phyloP scores from a whole-genome alignment of 2,329 filamentous ascomycete species.

The Cryphonectria nitschkei region DNA sequence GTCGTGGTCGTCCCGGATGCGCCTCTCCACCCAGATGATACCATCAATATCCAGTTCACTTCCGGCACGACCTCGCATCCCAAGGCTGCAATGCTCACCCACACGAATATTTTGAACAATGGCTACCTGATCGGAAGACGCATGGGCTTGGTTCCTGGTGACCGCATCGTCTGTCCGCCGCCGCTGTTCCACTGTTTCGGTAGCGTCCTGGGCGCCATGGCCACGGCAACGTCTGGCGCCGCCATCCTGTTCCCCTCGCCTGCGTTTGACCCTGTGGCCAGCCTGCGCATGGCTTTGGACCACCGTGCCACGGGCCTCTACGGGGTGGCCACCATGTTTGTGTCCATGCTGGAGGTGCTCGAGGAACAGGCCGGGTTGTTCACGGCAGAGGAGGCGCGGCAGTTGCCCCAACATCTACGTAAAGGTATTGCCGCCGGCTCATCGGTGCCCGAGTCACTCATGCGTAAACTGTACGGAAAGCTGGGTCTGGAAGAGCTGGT shows the following conservation, averaged over 20 bases:
- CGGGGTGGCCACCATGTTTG: conserved; percentile 93
- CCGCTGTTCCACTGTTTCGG: conserved; percentile 93
- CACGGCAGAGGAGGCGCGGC: conserved; percentile 27
- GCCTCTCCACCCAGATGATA: conserved; percentile 64
- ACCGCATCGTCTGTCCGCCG: conserved; percentile 82
- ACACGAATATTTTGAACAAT: conserved; percentile 90
- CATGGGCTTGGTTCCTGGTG: conserved; percentile 76
- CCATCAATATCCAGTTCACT: conserved; percentile 96
- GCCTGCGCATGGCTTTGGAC: conserved; percentile 61
- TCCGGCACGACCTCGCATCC: conserved; percentile 90
- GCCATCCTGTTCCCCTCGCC: conserved; percentile 84
- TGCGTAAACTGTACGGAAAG: conserved; percentile 72
- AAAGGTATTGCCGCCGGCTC: conserved; percentile 94
- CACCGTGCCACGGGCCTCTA: conserved; percentile 70
- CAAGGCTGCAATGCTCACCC: conserved; percentile 88
- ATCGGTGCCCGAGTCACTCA: conserved; percentile 81
- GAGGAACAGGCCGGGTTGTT: not conserved
- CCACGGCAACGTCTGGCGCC: conserved; percentile 79
- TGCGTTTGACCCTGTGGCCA: conserved; percentile 79
- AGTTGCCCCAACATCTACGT: conserved; percentile 53
- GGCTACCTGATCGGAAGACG: conserved; percentile 80
- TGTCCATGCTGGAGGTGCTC: conserved; percentile 81
- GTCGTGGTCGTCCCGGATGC: conserved; percentile 46
- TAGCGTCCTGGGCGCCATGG: conserved; percentile 91
- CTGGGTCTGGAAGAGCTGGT: conserved; percentile 82